These are phyloP conservation scores for Microbotryum scabiosae DNA, from an alignment of 1,284 basidiomycete genomes.

Conservation along the genomic window DNA sequence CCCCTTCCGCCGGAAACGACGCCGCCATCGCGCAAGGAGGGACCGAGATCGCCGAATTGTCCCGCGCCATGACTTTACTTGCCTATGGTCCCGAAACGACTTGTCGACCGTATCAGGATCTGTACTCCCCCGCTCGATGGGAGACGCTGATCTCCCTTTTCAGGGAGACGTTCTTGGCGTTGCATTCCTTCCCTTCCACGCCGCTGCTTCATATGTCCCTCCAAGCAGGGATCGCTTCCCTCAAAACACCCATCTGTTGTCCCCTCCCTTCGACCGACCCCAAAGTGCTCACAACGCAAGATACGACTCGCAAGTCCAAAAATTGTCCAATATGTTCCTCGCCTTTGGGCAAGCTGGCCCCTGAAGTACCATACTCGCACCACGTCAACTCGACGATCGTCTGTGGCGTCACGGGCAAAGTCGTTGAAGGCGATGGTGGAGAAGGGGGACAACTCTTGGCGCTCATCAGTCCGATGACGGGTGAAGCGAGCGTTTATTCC, in stretches of 20 bases:
- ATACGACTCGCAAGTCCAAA: conserved; percentile 35
- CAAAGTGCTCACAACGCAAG: conserved; percentile 41
- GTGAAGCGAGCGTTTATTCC: conserved; percentile 88
- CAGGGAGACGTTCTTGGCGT: conserved; percentile 69
- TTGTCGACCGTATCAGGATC: conserved; percentile 60
- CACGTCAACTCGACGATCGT: conserved; percentile 93
- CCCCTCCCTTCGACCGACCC: conserved; percentile 40
- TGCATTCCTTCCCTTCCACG: conserved; percentile 77
- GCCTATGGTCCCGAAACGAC: conserved; percentile 59
- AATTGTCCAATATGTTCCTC: conserved; percentile 80
- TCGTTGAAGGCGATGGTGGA: conserved; percentile 71
- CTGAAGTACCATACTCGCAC: conserved; percentile 84
- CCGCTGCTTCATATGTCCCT: conserved; percentile 76
- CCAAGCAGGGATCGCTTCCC: conserved; percentile 75
- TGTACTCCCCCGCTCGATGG: conserved; percentile 78
- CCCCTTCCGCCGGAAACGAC: conserved; percentile 55
- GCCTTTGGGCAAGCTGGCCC: conserved; percentile 65
- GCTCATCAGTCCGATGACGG: conserved; percentile 56
- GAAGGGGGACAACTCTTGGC: conserved; percentile 28
- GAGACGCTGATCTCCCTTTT: conserved; percentile 61
- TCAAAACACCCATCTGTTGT: conserved; percentile 62
- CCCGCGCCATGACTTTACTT: conserved; percentile 65
- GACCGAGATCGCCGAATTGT: conserved; percentile 59
- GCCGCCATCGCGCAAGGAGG: background rate
- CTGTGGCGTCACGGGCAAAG: conserved; percentile 76